phyloP scores from a whole-genome alignment of 108 stramenopile species.

The Skeletonema marinoi region DNA sequence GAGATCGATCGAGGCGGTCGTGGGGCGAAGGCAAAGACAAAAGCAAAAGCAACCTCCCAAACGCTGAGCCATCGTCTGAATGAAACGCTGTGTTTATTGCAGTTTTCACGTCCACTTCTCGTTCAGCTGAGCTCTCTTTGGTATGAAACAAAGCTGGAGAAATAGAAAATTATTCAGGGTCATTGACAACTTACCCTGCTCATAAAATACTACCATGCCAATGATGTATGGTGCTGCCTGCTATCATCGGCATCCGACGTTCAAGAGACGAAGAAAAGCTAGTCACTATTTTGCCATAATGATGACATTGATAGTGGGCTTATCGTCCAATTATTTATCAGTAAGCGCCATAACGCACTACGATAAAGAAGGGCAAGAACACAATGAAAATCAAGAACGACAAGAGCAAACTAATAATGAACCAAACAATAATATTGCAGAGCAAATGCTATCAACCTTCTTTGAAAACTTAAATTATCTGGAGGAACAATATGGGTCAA shows the following conservation, averaged over 20 bases:
- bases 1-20: no score
- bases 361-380: neutral
- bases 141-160: no score
- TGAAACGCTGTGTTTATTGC: no score
- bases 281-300: neutral
- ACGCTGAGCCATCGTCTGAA: no score
- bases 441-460: neutral
- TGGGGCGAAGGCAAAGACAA: no score
- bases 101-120: no score
- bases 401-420: neutral
- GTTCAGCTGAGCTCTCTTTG: no score
- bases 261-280: neutral
- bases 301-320: neutral
- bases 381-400: neutral
- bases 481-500: neutral
- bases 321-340: neutral
- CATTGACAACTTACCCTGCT: no score
- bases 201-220: no score
- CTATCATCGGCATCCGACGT: neutral
- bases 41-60: no score
- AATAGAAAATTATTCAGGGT: neutral
- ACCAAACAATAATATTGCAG: neutral
- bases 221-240: neutral
- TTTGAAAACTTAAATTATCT: neutral
- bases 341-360: no score